Evolutionary conservation across 768 basidiomycete species (phyloP), one percentile per base, ranked within the genome.

Genomic region (Kwoniella dendrophila): DNA sequence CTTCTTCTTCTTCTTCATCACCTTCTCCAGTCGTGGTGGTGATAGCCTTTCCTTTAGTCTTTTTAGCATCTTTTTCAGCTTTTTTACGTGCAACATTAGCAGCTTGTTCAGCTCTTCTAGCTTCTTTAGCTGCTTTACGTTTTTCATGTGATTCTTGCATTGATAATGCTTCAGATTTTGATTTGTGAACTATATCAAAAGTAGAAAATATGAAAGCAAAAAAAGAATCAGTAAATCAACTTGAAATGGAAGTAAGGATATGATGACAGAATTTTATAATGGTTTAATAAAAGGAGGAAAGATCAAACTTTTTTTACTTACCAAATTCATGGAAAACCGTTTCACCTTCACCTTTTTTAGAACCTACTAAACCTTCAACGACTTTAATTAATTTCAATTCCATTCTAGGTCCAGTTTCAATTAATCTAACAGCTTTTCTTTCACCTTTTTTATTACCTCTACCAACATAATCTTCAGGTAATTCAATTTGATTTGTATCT

Each of bases 241-340:
- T n/a, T n/a, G n/a, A n/a, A n/a, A 22, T 18, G 57, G 67, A 48
- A 64, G 58, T 38, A 59, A 11, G 26, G 20, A 56, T 34, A 4
- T 27, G 45, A 24, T 56, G n/a, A n/a, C n/a, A n/a, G n/a, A n/a
- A n/a, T n/a, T n/a, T n/a, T 8, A 18, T 8, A 48, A 48, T 48
- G 47, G 24, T 8, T 30, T 10, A 18, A 24, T 22, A 41, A 14
- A 20, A 40, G 38, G 18, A 38, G 29, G 20, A 33, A 20, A 22
- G 2, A 16, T 38, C 36, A 18, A 38, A 18, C n/a, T n/a, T n/a
- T n/a, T n/a, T n/a, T n/a, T n/a, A 83, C 90, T 70, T 70, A 92
- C 95, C 89, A 71, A 96, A 90, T 80, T 90, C 88, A 76, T 99
- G 96, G 82, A 89, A 96, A 40, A 99, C 88, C 1, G 97, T 91